These are phyloP conservation scores for Capronia epimyces DNA, from an alignment of 2,329 filamentous ascomycete species.

Conservation along the genomic window DNA sequence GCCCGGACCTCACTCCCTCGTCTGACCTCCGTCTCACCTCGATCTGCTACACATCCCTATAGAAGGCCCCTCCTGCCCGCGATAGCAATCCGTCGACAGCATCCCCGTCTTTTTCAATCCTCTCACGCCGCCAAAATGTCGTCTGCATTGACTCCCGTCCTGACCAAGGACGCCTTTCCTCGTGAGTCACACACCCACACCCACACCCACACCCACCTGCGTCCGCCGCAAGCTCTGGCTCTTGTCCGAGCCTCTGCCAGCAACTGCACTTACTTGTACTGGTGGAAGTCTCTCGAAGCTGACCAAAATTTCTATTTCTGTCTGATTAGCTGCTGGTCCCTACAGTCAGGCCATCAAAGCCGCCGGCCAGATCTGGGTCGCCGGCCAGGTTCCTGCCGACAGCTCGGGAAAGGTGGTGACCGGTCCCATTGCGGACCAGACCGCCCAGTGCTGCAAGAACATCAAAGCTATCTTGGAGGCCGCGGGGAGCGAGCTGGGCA, in stretches of 20 bases:
- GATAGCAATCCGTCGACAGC: not conserved
- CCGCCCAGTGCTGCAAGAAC: slow-evolving; percentile 68
- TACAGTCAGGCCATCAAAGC: slow-evolving; percentile 60
- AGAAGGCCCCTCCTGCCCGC: too few species aligned
- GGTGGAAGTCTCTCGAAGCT: too few species aligned
- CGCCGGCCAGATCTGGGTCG: slow-evolving; percentile 63
- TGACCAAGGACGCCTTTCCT: slow-evolving; percentile 42
- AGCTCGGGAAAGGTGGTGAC: slow-evolving; percentile 55
- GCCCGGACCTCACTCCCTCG: too few species aligned
- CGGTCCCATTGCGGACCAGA: slow-evolving; percentile 63
- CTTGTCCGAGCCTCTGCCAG: too few species aligned
- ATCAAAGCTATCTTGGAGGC: slow-evolving; percentile 76
- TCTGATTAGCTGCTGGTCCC: slow-evolving; percentile 24
- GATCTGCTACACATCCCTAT: too few species aligned
- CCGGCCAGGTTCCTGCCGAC: slow-evolving; percentile 71
- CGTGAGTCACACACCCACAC: slow-evolving; percentile 41
- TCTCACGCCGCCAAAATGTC: slow-evolving; percentile 17
- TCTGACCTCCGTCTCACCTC: too few species aligned
- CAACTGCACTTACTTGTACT: too few species aligned
- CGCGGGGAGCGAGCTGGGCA: slow-evolving; percentile 70
- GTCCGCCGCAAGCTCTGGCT: too few species aligned
- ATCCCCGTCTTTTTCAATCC: slow-evolving; percentile 9
- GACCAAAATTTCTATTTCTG: too few species aligned
- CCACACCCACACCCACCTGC: too few species aligned
- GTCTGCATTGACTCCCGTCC: slow-evolving; percentile 34